Conservation (phyloP, 352 stramenopile species). For the Phytophthora vignae region DNA sequence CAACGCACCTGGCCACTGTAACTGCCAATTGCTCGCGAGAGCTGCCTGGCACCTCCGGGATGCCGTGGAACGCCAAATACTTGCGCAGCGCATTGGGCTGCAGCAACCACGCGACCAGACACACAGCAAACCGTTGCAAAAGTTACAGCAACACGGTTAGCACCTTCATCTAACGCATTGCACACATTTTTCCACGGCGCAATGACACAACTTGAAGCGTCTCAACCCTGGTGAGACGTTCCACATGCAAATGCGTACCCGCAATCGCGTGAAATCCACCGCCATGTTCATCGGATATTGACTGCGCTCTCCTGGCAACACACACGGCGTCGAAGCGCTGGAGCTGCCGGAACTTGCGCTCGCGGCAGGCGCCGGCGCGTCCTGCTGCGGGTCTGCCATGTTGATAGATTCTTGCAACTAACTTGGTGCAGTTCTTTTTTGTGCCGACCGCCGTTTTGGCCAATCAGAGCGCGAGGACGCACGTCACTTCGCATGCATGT, state of each 20-base stretch:
- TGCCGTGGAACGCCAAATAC: constrained; percentile 73
- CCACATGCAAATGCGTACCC: constrained; percentile 41
- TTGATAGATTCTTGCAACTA: constrained; percentile 4
- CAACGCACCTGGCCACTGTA: constrained; percentile 62
- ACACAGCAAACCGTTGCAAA: constrained; percentile 20
- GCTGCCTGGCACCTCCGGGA: constrained; percentile 57
- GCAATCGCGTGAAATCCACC: constrained; percentile 78
- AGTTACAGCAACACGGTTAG: constrained; percentile 21
- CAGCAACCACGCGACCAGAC: neutral
- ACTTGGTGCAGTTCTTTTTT: constrained; percentile 29
- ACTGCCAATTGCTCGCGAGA: constrained; percentile 67
- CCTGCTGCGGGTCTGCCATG: constrained; percentile 40
- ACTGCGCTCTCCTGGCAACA: constrained; percentile 40
- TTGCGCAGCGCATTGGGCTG: constrained; percentile 66
- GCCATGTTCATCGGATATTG: constrained; percentile 69
- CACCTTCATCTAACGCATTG: neutral
- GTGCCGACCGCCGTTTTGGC: constrained; percentile 19
- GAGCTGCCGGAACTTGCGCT: constrained; percentile 6
- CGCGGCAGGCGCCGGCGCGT: neutral
- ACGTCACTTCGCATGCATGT: constrained; percentile 6
- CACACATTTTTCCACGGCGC: constrained; percentile 9
- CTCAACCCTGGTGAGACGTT: neutral
- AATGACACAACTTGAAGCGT: constrained; percentile 5
- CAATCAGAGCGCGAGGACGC: constrained; percentile 13
- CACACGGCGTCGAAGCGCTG: constrained; percentile 7